These are phyloP conservation scores for Chlorella variabilis DNA, from an alignment of 163 green algal genomes.

Conservation along the genomic window DNA sequence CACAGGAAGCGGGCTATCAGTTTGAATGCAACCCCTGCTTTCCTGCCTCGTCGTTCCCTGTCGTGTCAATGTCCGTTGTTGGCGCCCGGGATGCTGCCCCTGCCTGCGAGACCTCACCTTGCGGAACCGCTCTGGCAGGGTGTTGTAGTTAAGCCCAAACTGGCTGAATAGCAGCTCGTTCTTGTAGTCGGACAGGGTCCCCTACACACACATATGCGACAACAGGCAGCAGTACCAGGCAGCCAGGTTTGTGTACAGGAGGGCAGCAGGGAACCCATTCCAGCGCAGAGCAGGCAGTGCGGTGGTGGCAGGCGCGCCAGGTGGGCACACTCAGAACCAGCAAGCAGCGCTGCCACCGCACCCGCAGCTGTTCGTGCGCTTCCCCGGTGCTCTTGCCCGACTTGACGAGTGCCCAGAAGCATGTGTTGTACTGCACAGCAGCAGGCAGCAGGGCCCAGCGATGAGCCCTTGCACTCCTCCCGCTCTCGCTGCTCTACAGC, in stretches of 20 bases:
- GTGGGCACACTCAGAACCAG: too few relatives aligned
- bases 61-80: too few relatives aligned
- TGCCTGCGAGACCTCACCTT: too few relatives aligned
- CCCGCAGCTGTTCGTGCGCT: slow-evolving; percentile 68
- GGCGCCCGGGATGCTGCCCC: too few relatives aligned
- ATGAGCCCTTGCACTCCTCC: not conserved
- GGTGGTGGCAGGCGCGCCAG: too few relatives aligned
- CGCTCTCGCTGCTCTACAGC: too few relatives aligned
- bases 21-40: not conserved
- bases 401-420: slow-evolving; percentile 92
- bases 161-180: slow-evolving; percentile 92
- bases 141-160: slow-evolving; percentile 94
- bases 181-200: slow-evolving; percentile 81
- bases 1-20: not conserved
- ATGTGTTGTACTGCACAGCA: slow-evolving; percentile 93
- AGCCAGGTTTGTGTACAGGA: too few relatives aligned
- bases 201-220: slow-evolving; percentile 52
- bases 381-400: slow-evolving; percentile 66
- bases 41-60: too few relatives aligned
- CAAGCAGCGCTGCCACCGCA: not conserved
- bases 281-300: too few relatives aligned
- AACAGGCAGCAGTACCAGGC: not conserved
- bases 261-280: too few relatives aligned
- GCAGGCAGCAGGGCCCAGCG: not conserved
- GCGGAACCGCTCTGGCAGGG: slow-evolving; percentile 82